These are phyloP conservation scores for Brassica nigra DNA, from an alignment of 345 rosid genomes.

Conservation along the genomic window DNA sequence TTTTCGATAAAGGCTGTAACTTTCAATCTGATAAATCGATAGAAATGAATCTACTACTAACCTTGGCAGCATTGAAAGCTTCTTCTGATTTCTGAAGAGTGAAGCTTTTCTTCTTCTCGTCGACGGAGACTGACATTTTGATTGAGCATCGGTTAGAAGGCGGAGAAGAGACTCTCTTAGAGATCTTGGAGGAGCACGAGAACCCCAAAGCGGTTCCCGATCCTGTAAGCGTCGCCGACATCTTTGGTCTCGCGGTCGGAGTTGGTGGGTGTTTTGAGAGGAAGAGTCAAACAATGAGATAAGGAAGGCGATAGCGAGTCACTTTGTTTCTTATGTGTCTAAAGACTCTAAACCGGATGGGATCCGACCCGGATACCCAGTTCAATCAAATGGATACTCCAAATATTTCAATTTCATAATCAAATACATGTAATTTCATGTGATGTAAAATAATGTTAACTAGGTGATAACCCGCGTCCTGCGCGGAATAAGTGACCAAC, in stretches of 20 bases:
- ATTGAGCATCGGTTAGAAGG: slow-evolving; percentile 44
- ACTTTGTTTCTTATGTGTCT: background rate
- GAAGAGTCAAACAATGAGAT: slow-evolving; percentile 42
- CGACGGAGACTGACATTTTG: slow-evolving; percentile 67
- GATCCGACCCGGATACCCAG: slow-evolving; percentile 23
- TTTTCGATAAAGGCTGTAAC: background rate
- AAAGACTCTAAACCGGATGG: slow-evolving; percentile 3
- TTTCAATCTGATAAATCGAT: background rate
- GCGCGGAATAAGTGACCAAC: too few relatives aligned
- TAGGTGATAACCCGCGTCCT: too few relatives aligned
- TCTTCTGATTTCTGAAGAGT: slow-evolving; percentile 74
- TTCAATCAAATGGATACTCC: background rate
- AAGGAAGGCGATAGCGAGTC: slow-evolving; percentile 37
- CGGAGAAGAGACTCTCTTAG: slow-evolving; percentile 33
- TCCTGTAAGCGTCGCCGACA: slow-evolving; percentile 58
- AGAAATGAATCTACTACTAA: slow-evolving; percentile 7
- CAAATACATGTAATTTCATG: background rate
- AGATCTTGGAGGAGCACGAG: slow-evolving; percentile 48
- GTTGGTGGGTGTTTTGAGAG: slow-evolving; percentile 7
- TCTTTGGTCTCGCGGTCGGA: slow-evolving; percentile 32
- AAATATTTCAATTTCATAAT: background rate
- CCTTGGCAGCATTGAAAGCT: slow-evolving; percentile 79
- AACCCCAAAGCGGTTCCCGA: slow-evolving; percentile 53
- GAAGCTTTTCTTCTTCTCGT: slow-evolving; percentile 60
- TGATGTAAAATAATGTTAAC: too few relatives aligned